phyloP scores from a whole-genome alignment of 2,329 filamentous ascomycete genomes.

The Eurotiales sp. region DNA sequence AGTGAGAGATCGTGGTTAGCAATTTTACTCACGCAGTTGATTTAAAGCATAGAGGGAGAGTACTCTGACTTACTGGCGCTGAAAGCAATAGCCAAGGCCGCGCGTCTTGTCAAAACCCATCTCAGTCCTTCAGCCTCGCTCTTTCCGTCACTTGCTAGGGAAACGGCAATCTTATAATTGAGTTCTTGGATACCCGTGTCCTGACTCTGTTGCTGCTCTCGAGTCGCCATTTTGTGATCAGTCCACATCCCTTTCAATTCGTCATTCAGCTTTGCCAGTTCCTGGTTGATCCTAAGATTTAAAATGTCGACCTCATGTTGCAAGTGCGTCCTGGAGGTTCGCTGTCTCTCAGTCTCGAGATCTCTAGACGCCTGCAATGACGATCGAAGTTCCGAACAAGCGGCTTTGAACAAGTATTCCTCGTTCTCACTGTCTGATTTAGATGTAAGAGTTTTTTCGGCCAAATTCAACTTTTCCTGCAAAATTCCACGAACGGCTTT shows the following conservation, averaged over 20 bases:
- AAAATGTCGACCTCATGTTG: conserved; percentile 96
- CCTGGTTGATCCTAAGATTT: conserved; percentile 78
- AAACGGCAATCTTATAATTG: conserved; percentile 92
- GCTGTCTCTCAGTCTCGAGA: conserved; percentile 72
- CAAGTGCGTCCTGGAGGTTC: conserved; percentile 76
- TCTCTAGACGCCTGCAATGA: conserved; percentile 78
- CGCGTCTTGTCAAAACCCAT: conserved; percentile 73
- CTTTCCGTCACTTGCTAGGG: conserved; percentile 83
- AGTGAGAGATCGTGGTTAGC: conserved; percentile 2
- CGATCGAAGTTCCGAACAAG: conserved; percentile 84
- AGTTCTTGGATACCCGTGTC: conserved; percentile 90
- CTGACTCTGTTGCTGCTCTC: conserved; percentile 79
- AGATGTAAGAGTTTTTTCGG: conserved; percentile 74
- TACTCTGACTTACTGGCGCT: conserved; percentile 43
- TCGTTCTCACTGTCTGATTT: conserved; percentile 95
- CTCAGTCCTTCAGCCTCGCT: conserved; percentile 87
- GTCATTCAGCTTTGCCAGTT: conserved; percentile 76
- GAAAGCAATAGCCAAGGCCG: conserved; percentile 56
- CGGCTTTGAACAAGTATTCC: conserved; percentile 87
- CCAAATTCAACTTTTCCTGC: conserved; percentile 73
- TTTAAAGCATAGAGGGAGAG: no score
- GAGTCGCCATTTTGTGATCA: conserved; percentile 86
- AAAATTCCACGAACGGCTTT: conserved; percentile 80
- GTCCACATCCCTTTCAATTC: conserved; percentile 95
- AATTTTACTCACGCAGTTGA: no score